Evolutionary conservation across 2,329 filamentous ascomycete genomes (phyloP), one percentile per base, ranked within the genome.

Genomic region (Pestalotiopsis sp.): DNA sequence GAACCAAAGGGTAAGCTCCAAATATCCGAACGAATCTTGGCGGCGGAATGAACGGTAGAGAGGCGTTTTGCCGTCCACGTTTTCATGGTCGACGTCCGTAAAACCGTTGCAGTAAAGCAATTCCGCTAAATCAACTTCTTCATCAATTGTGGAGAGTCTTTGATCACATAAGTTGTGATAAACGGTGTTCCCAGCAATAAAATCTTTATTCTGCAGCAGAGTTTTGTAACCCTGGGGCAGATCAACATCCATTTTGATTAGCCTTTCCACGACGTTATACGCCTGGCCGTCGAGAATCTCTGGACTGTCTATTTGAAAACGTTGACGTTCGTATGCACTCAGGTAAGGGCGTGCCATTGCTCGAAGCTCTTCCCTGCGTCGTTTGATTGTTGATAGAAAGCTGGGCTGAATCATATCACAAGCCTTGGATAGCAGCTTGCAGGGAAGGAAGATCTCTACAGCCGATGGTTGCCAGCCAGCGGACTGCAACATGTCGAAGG

Each of bases 401-500:
- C n/a, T 2, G 0, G 3, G 5, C 27, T 27, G 3, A 12, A 36
- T 6, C 36, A 13, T 12, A 9, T 25, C 13, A 62, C 11, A 62
- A 2, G 59, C n/a, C 1, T 0, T 1, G 6, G 5, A 6, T 23
- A 62, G 17, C 17, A 20, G 27, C 3, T 4, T 0, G 6, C 13
- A 39, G 4, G n/a, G 59, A 2, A 11, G 11, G 5, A 31, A 5
- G n/a, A 62, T 20, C 2, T 0, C 3, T 7, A 1, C 1, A n/a
- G 23, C 27, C 4, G 36, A 41, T n/a, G 13, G 14, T 4, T 39
- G 59, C 59, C 59, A 62, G 9, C 59, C 59, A 41, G 13, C 9
- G 36, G 59, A 62, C 17, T 41, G 59, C 3, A 62, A 41, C n/a
- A 41, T 36, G n/a, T 41, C 27, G 36, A 62, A 62, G 27, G n/a